These are phyloP conservation scores for Terfezia claveryi DNA, from an alignment of 495 filamentous ascomycete genomes.

Conservation along the genomic window DNA sequence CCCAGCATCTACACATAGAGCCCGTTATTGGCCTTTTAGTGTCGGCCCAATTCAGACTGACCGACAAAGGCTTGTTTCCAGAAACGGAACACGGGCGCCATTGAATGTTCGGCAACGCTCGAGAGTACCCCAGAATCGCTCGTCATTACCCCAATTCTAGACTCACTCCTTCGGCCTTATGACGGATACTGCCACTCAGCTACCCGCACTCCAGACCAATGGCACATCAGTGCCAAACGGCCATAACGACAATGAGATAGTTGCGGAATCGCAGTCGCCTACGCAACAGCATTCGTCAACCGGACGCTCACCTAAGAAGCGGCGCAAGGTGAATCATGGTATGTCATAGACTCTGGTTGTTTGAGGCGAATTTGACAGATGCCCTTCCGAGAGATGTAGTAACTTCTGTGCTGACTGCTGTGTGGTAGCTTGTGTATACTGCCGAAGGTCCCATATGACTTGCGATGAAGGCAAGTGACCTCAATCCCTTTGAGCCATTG, in stretches of 20 bases:
- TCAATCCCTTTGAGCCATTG: no score
- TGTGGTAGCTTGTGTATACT: slow-evolving; percentile 87
- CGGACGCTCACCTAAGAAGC: slow-evolving; percentile 56
- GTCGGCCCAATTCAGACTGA: no score
- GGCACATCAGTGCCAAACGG: not conserved
- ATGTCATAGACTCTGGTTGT: slow-evolving; percentile 20
- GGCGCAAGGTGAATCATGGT: slow-evolving; percentile 99
- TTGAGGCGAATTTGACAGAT: slow-evolving; percentile 3
- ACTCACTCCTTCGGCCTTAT: slow-evolving; percentile 17
- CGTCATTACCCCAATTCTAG: slow-evolving; percentile 2
- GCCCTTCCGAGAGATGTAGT: slow-evolving; percentile 18
- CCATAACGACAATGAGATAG: not conserved
- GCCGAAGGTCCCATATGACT: slow-evolving; percentile 99
- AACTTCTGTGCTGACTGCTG: slow-evolving; percentile 17
- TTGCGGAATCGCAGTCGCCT: slow-evolving; percentile 10
- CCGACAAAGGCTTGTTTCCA: not conserved
- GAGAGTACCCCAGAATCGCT: slow-evolving; percentile 18
- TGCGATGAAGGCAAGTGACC: slow-evolving; percentile 80
- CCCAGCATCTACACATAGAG: no score
- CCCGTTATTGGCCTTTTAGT: no score
- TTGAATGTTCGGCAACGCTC: not conserved
- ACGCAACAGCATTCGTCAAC: slow-evolving; percentile 2
- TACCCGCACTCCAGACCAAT: slow-evolving; percentile 24
- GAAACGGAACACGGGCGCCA: not conserved
- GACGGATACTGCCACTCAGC: slow-evolving; percentile 29